phyloP scores from a whole-genome alignment of 2,329 filamentous ascomycete genomes.

The Colletotrichum coccodes region DNA sequence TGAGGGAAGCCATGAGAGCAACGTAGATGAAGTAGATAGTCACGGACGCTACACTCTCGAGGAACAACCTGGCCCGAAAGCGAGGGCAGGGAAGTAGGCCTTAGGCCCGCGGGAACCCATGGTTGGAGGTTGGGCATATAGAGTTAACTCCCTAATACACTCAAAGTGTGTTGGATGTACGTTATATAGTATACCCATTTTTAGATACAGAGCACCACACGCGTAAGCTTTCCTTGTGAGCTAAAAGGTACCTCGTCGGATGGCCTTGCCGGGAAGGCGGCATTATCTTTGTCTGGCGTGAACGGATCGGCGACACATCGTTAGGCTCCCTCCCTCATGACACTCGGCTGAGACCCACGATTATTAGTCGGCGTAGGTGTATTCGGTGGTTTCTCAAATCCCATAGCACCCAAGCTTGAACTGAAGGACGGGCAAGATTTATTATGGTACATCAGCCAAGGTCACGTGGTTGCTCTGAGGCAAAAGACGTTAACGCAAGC shows the following conservation, averaged over 20 bases:
- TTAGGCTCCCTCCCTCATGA: too few species aligned
- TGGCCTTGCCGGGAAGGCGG: not conserved
- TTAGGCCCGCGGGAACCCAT: not conserved
- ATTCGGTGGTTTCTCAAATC: too few species aligned
- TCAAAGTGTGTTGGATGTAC: not conserved
- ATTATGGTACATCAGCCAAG: too few species aligned
- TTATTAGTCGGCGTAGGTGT: too few species aligned
- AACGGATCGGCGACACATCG: too few species aligned
- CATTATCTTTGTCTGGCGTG: not conserved
- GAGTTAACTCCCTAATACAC: not conserved
- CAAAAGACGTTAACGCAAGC: too few species aligned
- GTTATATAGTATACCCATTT: not conserved
- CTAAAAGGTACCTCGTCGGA: too few species aligned
- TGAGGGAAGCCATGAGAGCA: constrained; percentile 6
- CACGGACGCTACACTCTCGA: not conserved
- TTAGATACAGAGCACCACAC: not conserved
- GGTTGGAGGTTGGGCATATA: not conserved
- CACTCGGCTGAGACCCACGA: too few species aligned
- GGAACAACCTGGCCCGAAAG: not conserved
- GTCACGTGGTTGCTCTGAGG: too few species aligned
- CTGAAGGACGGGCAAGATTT: too few species aligned
- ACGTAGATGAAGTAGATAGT: not conserved
- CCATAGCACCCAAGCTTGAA: too few species aligned
- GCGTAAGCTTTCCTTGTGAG: too few species aligned
- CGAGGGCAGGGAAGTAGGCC: not conserved